Evolutionary conservation across 176 grass and related monocot species (phyloP).

Genomic region (Olyra latifolia): DNA sequence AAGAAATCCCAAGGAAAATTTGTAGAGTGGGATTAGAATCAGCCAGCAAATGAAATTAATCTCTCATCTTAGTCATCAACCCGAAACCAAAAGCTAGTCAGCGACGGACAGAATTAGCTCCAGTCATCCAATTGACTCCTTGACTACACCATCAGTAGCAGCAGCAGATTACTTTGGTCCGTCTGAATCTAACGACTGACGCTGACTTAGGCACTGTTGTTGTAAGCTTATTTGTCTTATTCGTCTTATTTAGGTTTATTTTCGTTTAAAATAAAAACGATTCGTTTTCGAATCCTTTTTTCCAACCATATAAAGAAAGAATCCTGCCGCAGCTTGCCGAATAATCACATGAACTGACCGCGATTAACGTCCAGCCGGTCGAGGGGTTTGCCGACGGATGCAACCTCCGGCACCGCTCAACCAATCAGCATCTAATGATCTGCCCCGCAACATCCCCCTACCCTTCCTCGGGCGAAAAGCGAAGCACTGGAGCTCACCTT

Average conservation of each 20-base stretch:
- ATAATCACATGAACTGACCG: no score
- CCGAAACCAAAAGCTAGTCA: background rate
- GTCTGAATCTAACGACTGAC: background rate
- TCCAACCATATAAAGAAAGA: no score
- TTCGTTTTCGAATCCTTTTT: background rate
- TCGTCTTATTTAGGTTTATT: no score
- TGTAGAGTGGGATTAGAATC: background rate
- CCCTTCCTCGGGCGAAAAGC: no score
- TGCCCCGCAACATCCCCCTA: no score
- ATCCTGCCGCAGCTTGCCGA: no score
- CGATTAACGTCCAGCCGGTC: no score
- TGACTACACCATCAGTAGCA: background rate
- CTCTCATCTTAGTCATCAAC: no score
- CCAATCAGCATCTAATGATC: no score
- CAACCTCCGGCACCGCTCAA: no score
- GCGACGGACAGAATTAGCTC: background rate
- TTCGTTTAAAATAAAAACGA: background rate
- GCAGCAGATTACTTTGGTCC: background rate
- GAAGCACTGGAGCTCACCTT: slow-evolving; percentile 38
- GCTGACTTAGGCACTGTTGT: background rate
- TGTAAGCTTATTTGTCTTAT: no score
- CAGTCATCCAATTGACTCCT: background rate
- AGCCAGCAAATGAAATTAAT: background rate
- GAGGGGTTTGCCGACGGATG: no score
- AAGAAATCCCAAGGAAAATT: background rate